Base-by-base conservation (phyloP, 2,329 filamentous ascomycete species). In the Diplocarpon mali region DNA sequence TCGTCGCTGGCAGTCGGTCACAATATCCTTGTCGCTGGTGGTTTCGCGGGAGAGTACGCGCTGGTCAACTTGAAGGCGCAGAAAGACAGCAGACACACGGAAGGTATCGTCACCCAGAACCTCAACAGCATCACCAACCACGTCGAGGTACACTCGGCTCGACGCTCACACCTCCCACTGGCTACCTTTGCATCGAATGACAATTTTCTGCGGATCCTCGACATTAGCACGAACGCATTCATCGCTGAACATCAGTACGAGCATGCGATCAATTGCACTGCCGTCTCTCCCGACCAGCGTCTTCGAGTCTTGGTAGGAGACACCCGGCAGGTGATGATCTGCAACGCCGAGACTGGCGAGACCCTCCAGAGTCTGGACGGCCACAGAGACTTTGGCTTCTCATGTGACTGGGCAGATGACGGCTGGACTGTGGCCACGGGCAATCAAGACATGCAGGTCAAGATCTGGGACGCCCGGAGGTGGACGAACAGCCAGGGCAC, bases 381-480 rank as follows among this genome's bases (percentile, higher is more conserved):
- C 2, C 83, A 87, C 57, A 69, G 68, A 12, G 83, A 88, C 57
- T 83, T 73, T 53, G 82, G 78, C 2, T 90, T 89, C 56, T 78
- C 84, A 1, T 87, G 82, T 56, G 84, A 82, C 53, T 90, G 85
- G 85, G 80, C 83, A 14, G 78, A 83, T 42, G 80, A 89, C 58
- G 84, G 83, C 28, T 78, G 79, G 66, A 81, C 79, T 11, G 72
- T 89, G 15, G 85, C 85, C 11, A 89, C 85, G 0, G 84, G 80
- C 16, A 82, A 81, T 49, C 84, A 90, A 62, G 85, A 90, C 61
- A 80, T 73, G 59, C 73, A 71, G 24, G 71, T 89, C 53, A 77
- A 79, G 51, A 76, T 90, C 39, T 89, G 82, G 78, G 85, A 90
- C 60, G 80, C 83, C 7, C 73, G 85, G 8, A 77, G 74, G 43